Conservation (phyloP, 2,329 filamentous ascomycete species). For the Diaporthe amygdali region DNA sequence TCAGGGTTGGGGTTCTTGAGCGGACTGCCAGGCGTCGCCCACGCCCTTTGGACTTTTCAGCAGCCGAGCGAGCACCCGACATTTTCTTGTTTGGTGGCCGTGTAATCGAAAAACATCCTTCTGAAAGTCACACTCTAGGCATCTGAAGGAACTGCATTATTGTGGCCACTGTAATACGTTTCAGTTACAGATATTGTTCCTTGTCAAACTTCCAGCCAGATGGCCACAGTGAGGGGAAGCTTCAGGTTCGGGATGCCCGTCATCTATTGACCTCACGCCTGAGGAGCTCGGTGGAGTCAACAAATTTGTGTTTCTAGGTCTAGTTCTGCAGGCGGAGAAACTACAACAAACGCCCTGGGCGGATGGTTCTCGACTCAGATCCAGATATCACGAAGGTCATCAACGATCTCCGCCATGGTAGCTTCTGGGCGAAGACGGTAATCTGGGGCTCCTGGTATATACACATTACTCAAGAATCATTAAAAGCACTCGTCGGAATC, state of each 20-base stretch:
- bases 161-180: too few relatives aligned
- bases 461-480: not conserved
- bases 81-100: not conserved
- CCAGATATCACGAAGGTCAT: not conserved
- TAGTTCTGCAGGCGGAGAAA: not conserved
- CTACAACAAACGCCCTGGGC: not conserved
- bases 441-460: not conserved
- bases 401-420: not conserved
- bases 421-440: not conserved
- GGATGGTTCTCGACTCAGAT: not conserved
- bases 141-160: too few relatives aligned
- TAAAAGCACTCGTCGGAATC: not conserved
- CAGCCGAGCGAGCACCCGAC: not conserved
- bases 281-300: too few relatives aligned
- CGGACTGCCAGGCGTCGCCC: too few relatives aligned
- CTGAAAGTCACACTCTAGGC: too few relatives aligned
- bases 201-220: too few relatives aligned
- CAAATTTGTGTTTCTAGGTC: too few relatives aligned
- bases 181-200: too few relatives aligned
- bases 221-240: too few relatives aligned
- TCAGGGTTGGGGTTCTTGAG: not conserved
- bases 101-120: too few relatives aligned
- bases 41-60: too few relatives aligned
- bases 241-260: not conserved
- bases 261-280: too few relatives aligned